Evolutionary conservation across 257 asterid species (phyloP).

Genomic region (Orobanche coerulescens): DNA sequence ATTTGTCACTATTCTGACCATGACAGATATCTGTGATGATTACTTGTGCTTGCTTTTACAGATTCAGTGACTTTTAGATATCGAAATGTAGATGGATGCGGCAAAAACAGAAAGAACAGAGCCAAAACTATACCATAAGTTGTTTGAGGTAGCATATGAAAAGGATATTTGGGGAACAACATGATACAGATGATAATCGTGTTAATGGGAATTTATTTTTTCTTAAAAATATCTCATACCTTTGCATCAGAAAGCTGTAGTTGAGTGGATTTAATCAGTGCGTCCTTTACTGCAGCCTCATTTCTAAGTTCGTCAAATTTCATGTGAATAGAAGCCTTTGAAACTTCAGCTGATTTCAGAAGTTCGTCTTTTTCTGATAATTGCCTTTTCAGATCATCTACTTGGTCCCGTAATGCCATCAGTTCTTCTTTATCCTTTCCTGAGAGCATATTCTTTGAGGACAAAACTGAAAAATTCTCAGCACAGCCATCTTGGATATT

Average conservation of each 20-base stretch:
- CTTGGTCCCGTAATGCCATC: constrained; percentile 53
- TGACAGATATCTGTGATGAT: not conserved
- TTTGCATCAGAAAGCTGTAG: constrained; percentile 77
- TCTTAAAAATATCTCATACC: constrained; percentile 32
- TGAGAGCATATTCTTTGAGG: constrained; percentile 46
- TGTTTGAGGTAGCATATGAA: not conserved
- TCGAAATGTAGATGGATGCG: not conserved
- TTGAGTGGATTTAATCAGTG: constrained; percentile 57
- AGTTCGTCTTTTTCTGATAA: constrained; percentile 79
- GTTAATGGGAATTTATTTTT: not conserved
- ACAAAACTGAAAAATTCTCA: constrained; percentile 43
- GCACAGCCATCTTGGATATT: constrained; percentile 29
- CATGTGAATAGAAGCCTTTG: constrained; percentile 40
- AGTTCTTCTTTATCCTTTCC: constrained; percentile 83
- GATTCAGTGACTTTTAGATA: not conserved
- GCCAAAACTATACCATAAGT: not conserved
- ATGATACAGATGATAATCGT: not conserved
- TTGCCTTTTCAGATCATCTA: constrained; percentile 61
- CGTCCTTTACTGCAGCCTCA: constrained; percentile 63
- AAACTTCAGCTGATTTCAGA: constrained; percentile 53
- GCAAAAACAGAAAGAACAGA: not conserved
- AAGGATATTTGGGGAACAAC: not conserved
- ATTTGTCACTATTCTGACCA: not conserved
- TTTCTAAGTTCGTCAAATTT: constrained; percentile 44
- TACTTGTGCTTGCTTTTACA: not conserved